Evolutionary conservation across 1,139 yeast species (phyloP).

Genomic region (Taphrina pruni): DNA sequence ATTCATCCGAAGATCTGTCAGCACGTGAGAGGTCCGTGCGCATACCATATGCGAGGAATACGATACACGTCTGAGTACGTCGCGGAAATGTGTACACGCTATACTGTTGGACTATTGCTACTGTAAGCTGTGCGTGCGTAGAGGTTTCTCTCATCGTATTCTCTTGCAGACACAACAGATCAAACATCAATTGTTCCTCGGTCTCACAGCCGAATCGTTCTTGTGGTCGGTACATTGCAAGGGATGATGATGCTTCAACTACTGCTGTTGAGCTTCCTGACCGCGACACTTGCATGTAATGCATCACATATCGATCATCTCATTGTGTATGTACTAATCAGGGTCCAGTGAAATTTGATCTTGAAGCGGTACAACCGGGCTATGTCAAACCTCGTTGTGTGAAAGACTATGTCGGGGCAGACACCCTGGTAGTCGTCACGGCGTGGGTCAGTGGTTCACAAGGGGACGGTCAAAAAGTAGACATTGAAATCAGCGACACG

Average conservation of each 20-base stretch:
- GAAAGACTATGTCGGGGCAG: constrained; percentile 84
- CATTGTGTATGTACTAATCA: background rate
- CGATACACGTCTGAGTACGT: no score
- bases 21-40: no score
- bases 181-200: no score
- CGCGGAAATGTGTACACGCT: background rate
- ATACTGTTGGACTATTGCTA: no score
- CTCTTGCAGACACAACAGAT: no score
- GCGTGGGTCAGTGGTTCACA: constrained; percentile 71
- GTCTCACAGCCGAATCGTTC: no score
- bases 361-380: constrained; percentile 44
- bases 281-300: constrained; percentile 10
- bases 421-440: constrained; percentile 83
- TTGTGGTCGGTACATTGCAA: background rate
- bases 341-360: constrained; percentile 26
- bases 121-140: background rate
- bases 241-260: background rate
- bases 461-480: constrained; percentile 68
- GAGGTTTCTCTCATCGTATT: no score
- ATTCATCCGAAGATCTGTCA: no score
- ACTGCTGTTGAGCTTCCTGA: background rate
- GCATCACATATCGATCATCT: background rate
- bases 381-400: constrained; percentile 65
- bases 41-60: no score
- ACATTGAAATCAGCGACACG: constrained; percentile 59